Percentiles rank a stretch among this genome's conserved stretches.
phyloP scores from a whole-genome alignment of 139 green algal genomes.

The Dunaliella primolecta region DNA sequence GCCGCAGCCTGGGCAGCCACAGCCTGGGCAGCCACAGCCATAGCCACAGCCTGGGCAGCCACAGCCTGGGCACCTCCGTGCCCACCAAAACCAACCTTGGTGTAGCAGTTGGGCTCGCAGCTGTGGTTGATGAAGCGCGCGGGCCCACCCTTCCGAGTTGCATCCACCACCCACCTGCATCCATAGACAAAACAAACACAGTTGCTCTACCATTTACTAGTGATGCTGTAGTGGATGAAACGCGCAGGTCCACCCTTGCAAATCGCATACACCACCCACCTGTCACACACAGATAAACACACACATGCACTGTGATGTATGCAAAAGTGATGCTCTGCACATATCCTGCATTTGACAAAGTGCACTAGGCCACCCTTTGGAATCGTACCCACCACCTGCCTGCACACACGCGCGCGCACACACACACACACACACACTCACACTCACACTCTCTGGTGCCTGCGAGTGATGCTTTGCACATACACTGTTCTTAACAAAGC shows the following conservation, averaged over 20 bases:
- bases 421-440: too few relatives aligned
- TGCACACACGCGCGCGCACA: too few relatives aligned
- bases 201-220: constrained; percentile 11
- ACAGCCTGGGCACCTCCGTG: too few relatives aligned
- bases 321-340: constrained; percentile 8
- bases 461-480: too few relatives aligned
- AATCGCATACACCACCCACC: constrained; percentile 69
- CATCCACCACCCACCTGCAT: constrained; percentile 56
- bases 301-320: not conserved
- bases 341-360: not conserved
- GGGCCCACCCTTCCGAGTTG: constrained; percentile 53
- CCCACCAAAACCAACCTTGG: constrained; percentile 55
- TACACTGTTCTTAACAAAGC: too few relatives aligned
- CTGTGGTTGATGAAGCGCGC: constrained; percentile 92
- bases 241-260: constrained; percentile 55
- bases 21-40: too few relatives aligned
- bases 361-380: not conserved
- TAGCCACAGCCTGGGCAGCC: too few relatives aligned
- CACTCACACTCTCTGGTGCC: too few relatives aligned
- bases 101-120: constrained; percentile 89
- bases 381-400: too few relatives aligned
- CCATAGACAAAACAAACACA: constrained; percentile 15
- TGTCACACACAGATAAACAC: constrained; percentile 12
- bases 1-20: too few relatives aligned
- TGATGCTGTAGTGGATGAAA: constrained; percentile 87